A percentile compares a stretch with the other conserved stretches of the same genome.
Conservation (phyloP, 495 filamentous ascomycete genomes). For the Zalerion maritima region DNA sequence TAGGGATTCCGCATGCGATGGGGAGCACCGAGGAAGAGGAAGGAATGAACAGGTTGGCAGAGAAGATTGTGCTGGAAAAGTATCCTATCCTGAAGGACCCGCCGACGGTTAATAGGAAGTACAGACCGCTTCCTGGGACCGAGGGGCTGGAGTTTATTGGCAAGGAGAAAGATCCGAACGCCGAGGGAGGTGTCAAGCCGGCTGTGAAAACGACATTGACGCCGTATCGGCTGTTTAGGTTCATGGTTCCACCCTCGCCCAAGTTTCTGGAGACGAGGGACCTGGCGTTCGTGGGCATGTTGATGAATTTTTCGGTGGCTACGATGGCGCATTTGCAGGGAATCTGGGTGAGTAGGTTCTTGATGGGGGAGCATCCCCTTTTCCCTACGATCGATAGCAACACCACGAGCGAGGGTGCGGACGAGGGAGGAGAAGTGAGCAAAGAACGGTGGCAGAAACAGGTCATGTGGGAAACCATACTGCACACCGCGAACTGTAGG, state of each 20-base stretch:
- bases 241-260: slow-evolving; percentile 50
- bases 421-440: slow-evolving; percentile 13
- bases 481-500: slow-evolving; percentile 52
- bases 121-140: slow-evolving; percentile 26
- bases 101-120: slow-evolving; percentile 26
- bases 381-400: slow-evolving; percentile 7
- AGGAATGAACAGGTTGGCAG: slow-evolving; percentile 27
- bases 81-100: slow-evolving; percentile 48
- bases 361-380: slow-evolving; percentile 22
- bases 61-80: slow-evolving; percentile 47
- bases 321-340: slow-evolving; percentile 52
- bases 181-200: slow-evolving; percentile 18
- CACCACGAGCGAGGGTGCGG: slow-evolving; percentile 2
- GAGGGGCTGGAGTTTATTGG: slow-evolving; percentile 20
- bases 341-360: slow-evolving; percentile 57
- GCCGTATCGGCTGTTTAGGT: slow-evolving; percentile 43
- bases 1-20: slow-evolving; percentile 27
- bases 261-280: slow-evolving; percentile 37
- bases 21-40: slow-evolving; percentile 12
- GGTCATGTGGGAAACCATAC: slow-evolving; percentile 38
- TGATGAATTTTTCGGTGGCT: slow-evolving; percentile 48
- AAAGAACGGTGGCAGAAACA: slow-evolving; percentile 13
- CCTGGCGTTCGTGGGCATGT: slow-evolving; percentile 51
- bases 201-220: slow-evolving; percentile 22
- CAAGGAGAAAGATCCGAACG: slow-evolving; percentile 3